Conservation (phyloP, 257 asterid species). For the Hygrophila difformis region DNA sequence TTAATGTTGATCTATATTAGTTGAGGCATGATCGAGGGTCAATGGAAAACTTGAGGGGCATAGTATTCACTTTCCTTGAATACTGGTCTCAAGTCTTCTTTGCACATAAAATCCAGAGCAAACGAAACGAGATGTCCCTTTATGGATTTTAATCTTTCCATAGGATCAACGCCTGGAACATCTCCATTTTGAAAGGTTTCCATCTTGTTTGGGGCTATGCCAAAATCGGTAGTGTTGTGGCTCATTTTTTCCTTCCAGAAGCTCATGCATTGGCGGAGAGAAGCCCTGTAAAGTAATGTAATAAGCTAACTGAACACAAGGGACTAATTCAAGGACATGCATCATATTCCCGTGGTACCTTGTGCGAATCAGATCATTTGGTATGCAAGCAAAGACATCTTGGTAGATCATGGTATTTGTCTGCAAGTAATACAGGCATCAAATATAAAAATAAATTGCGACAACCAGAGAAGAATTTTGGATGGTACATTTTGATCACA, state of each 20-base stretch:
- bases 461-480: too few relatives aligned
- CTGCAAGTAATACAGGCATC: slow-evolving; percentile 34
- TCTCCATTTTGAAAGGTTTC: slow-evolving; percentile 68
- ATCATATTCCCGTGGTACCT: slow-evolving; percentile 34
- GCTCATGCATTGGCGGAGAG: slow-evolving; percentile 82
- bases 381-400: slow-evolving; percentile 89
- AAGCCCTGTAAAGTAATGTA: slow-evolving; percentile 34
- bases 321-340: slow-evolving; percentile 8
- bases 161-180: slow-evolving; percentile 52
- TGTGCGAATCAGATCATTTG: slow-evolving; percentile 81
- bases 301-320: background rate
- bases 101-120: slow-evolving; percentile 87
- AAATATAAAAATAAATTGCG: too few relatives aligned
- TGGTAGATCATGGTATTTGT: slow-evolving; percentile 80
- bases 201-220: slow-evolving; percentile 67
- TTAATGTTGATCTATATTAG: too few relatives aligned
- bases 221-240: slow-evolving; percentile 75
- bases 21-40: background rate
- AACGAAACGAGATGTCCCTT: slow-evolving; percentile 93
- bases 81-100: slow-evolving; percentile 88
- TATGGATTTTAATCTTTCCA: slow-evolving; percentile 65
- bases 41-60: slow-evolving; percentile 94
- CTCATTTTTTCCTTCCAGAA: slow-evolving; percentile 70
- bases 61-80: slow-evolving; percentile 94
- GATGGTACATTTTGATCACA: too few relatives aligned